phyloP scores from a whole-genome alignment of 208 protist species.

The Leishmania braziliensis region DNA sequence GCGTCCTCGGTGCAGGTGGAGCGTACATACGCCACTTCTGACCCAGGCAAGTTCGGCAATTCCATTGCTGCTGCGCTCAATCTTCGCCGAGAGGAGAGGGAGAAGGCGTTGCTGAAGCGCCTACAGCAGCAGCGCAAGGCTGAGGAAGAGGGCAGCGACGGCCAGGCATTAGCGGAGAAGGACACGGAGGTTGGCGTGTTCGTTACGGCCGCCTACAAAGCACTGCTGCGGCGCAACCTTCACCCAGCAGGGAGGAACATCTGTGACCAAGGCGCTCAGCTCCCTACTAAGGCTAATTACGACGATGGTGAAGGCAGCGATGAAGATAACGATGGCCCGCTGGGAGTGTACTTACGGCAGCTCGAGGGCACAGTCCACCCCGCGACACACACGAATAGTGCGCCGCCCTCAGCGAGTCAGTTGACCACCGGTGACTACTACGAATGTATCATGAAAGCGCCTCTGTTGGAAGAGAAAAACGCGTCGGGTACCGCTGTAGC shows the following conservation, averaged over 20 bases:
- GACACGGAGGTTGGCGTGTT: slow-evolving; percentile 81
- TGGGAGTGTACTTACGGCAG: slow-evolving; percentile 49
- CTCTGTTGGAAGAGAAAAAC: slow-evolving; percentile 12
- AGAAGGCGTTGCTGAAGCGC: slow-evolving; percentile 42
- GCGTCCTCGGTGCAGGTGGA: neutral
- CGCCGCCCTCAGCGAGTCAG: neutral
- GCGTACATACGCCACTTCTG: neutral
- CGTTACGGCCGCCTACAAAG: slow-evolving; percentile 65
- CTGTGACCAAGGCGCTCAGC: neutral
- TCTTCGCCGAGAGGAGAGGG: slow-evolving; percentile 45
- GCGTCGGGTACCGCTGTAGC: neutral
- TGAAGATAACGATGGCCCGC: slow-evolving; percentile 40
- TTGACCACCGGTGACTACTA: slow-evolving; percentile 20
- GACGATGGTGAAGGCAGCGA: slow-evolving; percentile 7
- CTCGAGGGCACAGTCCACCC: slow-evolving; percentile 24
- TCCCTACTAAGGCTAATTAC: neutral
- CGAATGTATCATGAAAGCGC: slow-evolving; percentile 29
- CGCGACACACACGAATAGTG: neutral
- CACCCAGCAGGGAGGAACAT: neutral
- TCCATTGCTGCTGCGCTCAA: slow-evolving; percentile 61
- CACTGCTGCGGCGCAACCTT: slow-evolving; percentile 45
- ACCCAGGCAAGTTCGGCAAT: slow-evolving; percentile 47
- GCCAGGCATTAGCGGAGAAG: slow-evolving; percentile 46
- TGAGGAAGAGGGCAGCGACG: slow-evolving; percentile 41
- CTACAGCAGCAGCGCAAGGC: slow-evolving; percentile 46